Evolutionary conservation across 805 yeast genomes (phyloP), one percentile per base, ranked within the genome.

Genomic region (Candida methanosorbosa): DNA sequence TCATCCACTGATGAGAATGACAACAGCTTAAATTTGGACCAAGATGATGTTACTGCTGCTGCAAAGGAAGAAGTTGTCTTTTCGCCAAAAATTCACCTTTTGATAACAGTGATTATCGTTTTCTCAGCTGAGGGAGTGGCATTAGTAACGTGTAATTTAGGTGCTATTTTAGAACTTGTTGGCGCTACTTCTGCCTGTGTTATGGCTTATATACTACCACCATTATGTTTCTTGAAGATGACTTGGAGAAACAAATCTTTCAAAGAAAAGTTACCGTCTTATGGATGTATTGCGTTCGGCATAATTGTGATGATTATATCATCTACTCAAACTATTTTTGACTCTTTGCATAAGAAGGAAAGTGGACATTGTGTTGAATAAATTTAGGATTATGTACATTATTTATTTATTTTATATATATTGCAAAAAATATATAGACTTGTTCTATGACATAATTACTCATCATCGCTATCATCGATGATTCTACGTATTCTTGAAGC

Each of bases 121-220:
- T 59, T 79, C 20, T 39, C 72, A 0, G 81, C 95, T 0, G 81
- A 87, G 88, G 49, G 72, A 0, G 78, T 86, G 2, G 70, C 97
- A 0, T 61, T 90, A 22, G 58, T 77, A 38, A 85, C 96, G 0
- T 88, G 96, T 50, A 85, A 87, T 44, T 64, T 88, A 37, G 97
- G 97, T 1, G 82, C 92, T 11, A 79, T 90, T 20, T 64, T 88
- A 27, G 97, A 90, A 51, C 66, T 88, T 3, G 87, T 86, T 22
- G 97, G 97, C 2, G 88, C 96, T 0, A 81, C 95, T 0, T 81
- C 95, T 0, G 97, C 97, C 0, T 85, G 94, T 15, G 64, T 83
- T 26, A 79, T 90, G 81, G 97, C 97, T 0, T 88, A 84, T 52
- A 85, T 88, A 17, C 61, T 88, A 14, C 97, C 97, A 0, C 95